Base-by-base conservation (phyloP, 352 stramenopile genomes). In the Pythium aphanidermatum region DNA sequence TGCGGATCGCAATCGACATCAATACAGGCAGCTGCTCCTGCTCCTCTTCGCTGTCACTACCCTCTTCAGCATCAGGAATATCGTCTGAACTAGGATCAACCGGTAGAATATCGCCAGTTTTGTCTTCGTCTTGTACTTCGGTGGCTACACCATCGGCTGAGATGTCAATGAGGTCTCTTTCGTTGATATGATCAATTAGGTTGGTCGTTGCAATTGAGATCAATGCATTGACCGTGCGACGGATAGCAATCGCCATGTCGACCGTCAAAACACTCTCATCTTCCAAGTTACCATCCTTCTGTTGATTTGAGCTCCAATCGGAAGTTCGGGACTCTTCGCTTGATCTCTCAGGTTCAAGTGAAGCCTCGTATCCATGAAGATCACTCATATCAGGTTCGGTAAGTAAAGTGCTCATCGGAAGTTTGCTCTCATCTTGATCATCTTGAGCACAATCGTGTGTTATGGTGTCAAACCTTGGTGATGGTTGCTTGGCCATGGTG, bases 171-270 rank as follows among this genome's bases (percentile, higher is more conserved):
- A n/a, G n/a, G n/a, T n/a, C n/a, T n/a, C n/a, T n/a, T n/a, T n/a
- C n/a, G 13, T 5, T 36, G 9, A 44, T 4, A 17, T 48, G 10
- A 11, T 48, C 26, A 7, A 47, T 31, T 17, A 51, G 28, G 10
- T 41, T 47, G 6, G 45, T 28, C 4, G 51, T 41, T 23, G 60
- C 63, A 7, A 76, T 32, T n/a, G 59, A 56, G 31, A 80, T 60
- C 32, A 80, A 63, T 2, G 56, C 63, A 26, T 64, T 62, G 11
- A 80, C 60, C 10, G 63, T 63, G 42, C 51, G 65, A 30, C 63
- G 55, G 31, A 76, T 67, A 16, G 69, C 65, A 39, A 76, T 70
- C n/a, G 58, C 63, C 63, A 69, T 76, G 47, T 63, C 55, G 40
- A 80, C 63, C 20, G 57, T 60, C 5, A 70, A 35, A 2, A 45